Percentiles rank a stretch among this genome's conserved stretches.
These are phyloP conservation scores for Verbena officinalis DNA, from an alignment of 257 asterid genomes.

Conservation along the genomic window DNA sequence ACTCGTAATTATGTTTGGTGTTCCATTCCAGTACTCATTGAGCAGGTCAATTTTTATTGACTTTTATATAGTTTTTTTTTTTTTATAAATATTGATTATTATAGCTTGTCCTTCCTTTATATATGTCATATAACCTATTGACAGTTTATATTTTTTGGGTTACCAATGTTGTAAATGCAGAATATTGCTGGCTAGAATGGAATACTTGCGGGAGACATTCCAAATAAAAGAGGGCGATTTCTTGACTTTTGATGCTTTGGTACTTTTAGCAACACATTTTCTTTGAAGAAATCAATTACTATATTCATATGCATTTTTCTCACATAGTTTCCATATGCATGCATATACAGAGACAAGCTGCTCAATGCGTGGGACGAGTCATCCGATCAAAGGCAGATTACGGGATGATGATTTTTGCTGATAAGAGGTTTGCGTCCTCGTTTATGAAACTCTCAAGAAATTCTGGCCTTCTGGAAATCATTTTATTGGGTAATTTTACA, in stretches of 20 bases:
- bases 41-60: constrained; percentile 59
- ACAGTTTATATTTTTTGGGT: background rate
- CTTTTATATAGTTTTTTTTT: too few relatives aligned
- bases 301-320: constrained; percentile 1
- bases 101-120: too few relatives aligned
- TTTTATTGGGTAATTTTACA: background rate
- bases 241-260: constrained; percentile 96
- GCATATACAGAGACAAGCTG: constrained; percentile 87
- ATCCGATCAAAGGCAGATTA: constrained; percentile 98
- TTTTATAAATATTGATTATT: too few relatives aligned
- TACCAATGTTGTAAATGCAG: constrained; percentile 48
- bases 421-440: constrained; percentile 68
- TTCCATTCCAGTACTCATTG: constrained; percentile 91
- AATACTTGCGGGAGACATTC: constrained; percentile 89
- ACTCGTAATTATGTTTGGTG: constrained; percentile 96
- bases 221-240: constrained; percentile 98
- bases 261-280: constrained; percentile 35
- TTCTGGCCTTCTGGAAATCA: background rate
- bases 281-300: background rate
- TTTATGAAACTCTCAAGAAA: background rate
- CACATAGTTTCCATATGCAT: background rate
- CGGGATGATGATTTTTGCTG: constrained; percentile 99
- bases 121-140: too few relatives aligned
- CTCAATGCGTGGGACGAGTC: constrained; percentile 98
- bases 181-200: constrained; percentile 89